Evolutionary conservation across 2,329 filamentous ascomycete genomes (phyloP).

Genomic region (Phaeomoniella chlamydospora): DNA sequence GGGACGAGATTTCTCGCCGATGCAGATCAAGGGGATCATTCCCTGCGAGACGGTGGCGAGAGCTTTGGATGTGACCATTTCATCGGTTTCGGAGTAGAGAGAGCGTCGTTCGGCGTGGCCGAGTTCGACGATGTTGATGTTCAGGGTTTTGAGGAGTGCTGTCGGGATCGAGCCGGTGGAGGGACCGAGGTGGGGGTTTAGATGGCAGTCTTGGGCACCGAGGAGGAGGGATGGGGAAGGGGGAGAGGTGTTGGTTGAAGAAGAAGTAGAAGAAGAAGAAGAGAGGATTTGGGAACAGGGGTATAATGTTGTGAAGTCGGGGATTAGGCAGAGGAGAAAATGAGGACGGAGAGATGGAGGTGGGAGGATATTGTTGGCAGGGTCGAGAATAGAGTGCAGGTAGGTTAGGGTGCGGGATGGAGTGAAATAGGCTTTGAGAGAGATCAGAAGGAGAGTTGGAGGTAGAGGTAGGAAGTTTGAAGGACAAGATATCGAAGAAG

Average conservation of each 20-base stretch:
- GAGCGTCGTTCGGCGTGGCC: conserved; percentile 67
- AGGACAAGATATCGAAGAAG: too few relatives aligned
- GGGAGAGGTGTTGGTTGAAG: conserved; percentile 6
- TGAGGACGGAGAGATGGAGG: conserved; percentile 15
- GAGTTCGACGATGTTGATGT: conserved; percentile 60
- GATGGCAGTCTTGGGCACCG: conserved; percentile 65
- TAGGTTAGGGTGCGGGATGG: conserved; percentile 46
- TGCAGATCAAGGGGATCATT: conserved; percentile 64
- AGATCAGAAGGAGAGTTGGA: conserved; percentile 56
- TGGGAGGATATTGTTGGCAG: conserved; percentile 28
- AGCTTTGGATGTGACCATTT: conserved; percentile 52
- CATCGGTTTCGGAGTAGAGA: conserved; percentile 63
- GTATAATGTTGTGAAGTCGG: conserved; percentile 57
- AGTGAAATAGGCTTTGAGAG: conserved; percentile 70
- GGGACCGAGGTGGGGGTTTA: conserved; percentile 49
- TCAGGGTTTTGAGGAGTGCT: conserved; percentile 48
- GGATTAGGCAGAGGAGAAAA: conserved; percentile 62
- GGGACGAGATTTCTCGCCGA: conserved; percentile 52
- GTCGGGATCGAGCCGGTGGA: conserved; percentile 71
- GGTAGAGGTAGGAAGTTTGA: conserved; percentile 20
- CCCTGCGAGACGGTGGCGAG: conserved; percentile 52
- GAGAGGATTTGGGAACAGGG: conserved; percentile 25
- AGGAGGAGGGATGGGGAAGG: conserved; percentile 33
- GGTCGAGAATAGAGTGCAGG: conserved; percentile 32
- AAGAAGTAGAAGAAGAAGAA: conserved; percentile 14